Base-by-base conservation (phyloP, 108 stramenopile genomes). In the Cyclotella choctawhatcheeana region DNA sequence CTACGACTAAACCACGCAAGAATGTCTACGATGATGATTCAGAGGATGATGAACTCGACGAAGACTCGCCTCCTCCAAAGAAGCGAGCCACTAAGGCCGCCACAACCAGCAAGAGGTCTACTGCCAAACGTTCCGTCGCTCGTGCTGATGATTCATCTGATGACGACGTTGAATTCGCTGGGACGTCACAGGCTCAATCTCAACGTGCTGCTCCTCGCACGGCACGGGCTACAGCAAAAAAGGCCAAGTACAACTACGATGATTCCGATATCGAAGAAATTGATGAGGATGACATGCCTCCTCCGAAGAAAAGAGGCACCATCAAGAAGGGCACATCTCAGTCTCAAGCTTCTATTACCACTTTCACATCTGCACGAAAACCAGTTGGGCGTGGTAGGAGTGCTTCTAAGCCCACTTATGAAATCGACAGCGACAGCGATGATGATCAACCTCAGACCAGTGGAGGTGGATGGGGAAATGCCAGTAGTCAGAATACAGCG, bases 191-290 rank as follows among this genome's bases (percentile, higher is more conserved):
- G 27, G 63, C 74, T 0, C 22, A 52, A n/a, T 5, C 67, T 0
- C 43, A 71, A 31, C 48, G 74, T n/a, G 51, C n/a, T n/a, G n/a
- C 48, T 20, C 26, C 70, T 21, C 63, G 60, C 24, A 29, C 79
- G 30, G 51, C 60, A 37, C 69, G 74, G 43, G 33, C 71, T 50
- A 62, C 83, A 5, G 58, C 71, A 32, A 67, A 71, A 25, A 79
- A 72, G 73, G 29, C 77, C 22, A 65, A 66, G 50, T 76, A 77
- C 40, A 72, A 37, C 58, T 76, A 65, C 34, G 77, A 77, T 25
- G 71, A 69, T 13, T 73, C 64, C 22, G 82, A 77, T 48, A 48
- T 52, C 51, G 79, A 82, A 18, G 66, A 74, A 25, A 64, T 60
- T 17, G 63, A 73, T 30, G 63, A 44, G 3, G 63, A 64, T 8